Evolutionary conservation across 2,329 filamentous ascomycete species (phyloP).

Genomic region (Fusarium sacchari): DNA sequence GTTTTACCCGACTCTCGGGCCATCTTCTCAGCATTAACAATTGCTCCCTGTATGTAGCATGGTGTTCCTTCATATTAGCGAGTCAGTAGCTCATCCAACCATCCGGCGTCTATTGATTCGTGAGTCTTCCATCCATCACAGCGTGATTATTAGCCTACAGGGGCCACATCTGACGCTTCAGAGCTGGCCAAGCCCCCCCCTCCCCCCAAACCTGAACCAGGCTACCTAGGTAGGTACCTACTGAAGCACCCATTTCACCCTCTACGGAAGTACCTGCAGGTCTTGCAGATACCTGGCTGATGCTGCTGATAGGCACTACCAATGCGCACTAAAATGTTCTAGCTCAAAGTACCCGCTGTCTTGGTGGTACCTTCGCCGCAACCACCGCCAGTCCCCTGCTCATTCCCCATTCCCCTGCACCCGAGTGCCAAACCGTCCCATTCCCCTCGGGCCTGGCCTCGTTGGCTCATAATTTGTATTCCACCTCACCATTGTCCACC

Average conservation of each 20-base stretch:
- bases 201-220: slow-evolving; percentile 43
- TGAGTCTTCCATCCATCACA: slow-evolving; percentile 7
- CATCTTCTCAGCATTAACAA: not conserved
- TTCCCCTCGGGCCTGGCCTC: slow-evolving; percentile 13
- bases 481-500: slow-evolving; percentile 19
- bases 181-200: slow-evolving; percentile 36
- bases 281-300: slow-evolving; percentile 22
- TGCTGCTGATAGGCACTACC: not conserved
- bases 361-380: slow-evolving; percentile 28
- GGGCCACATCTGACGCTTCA: slow-evolving; percentile 31
- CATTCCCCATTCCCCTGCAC: slow-evolving; percentile 32
- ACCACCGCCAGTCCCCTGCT: slow-evolving; percentile 34
- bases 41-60: slow-evolving; percentile 5
- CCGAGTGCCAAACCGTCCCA: slow-evolving; percentile 43
- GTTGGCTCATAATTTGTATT: slow-evolving; percentile 35
- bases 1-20: not conserved
- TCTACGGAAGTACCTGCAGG: slow-evolving; percentile 32
- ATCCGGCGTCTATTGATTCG: slow-evolving; percentile 23
- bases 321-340: slow-evolving; percentile 10
- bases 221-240: slow-evolving; percentile 16
- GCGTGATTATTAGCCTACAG: slow-evolving; percentile 32
- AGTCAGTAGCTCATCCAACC: slow-evolving; percentile 3
- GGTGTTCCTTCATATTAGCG: slow-evolving; percentile 1
- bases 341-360: slow-evolving; percentile 27
- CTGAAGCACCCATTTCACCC: slow-evolving; percentile 32